Percentiles rank a stretch among this genome's conserved stretches.
Evolutionary conservation across 2,329 filamentous ascomycete genomes (phyloP).

Genomic region (Byssoonygena ceratinophila): DNA sequence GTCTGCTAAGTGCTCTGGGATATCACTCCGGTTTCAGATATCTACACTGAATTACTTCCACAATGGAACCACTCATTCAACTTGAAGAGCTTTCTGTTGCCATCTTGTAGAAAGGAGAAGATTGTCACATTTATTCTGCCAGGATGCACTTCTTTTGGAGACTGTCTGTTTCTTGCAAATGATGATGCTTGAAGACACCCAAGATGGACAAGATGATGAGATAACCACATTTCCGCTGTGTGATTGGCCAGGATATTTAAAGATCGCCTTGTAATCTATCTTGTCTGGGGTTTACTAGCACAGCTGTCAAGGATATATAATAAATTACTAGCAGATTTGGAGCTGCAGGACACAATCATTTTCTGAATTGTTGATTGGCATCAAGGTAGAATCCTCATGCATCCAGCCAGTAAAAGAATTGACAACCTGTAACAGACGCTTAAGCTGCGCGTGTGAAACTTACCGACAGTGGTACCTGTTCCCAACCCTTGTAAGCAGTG

Average conservation of each 20-base stretch:
- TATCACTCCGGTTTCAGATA: too few relatives aligned
- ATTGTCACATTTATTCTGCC: background rate
- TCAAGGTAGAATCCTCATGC: background rate
- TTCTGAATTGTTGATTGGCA: background rate
- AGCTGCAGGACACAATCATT: background rate
- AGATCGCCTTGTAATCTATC: background rate
- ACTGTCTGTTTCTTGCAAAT: too few relatives aligned
- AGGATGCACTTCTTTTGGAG: too few relatives aligned
- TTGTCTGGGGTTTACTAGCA: background rate
- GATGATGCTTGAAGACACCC: too few relatives aligned
- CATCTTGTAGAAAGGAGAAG: too few relatives aligned
- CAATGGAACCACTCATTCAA: too few relatives aligned
- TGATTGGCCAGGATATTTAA: background rate
- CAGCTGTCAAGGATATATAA: conserved; percentile 3
- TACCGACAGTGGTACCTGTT: too few relatives aligned
- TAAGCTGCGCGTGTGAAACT: background rate
- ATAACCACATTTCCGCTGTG: background rate
- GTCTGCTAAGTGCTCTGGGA: too few relatives aligned
- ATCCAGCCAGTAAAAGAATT: background rate
- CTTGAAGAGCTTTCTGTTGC: too few relatives aligned
- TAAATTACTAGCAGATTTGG: conserved; percentile 1
- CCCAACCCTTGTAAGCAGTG: too few relatives aligned
- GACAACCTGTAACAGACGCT: background rate
- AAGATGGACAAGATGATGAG: too few relatives aligned
- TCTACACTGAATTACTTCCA: too few relatives aligned